These are phyloP conservation scores for Hortiboletus campestris DNA, from an alignment of 768 basidiomycete species.

Conservation along the genomic window DNA sequence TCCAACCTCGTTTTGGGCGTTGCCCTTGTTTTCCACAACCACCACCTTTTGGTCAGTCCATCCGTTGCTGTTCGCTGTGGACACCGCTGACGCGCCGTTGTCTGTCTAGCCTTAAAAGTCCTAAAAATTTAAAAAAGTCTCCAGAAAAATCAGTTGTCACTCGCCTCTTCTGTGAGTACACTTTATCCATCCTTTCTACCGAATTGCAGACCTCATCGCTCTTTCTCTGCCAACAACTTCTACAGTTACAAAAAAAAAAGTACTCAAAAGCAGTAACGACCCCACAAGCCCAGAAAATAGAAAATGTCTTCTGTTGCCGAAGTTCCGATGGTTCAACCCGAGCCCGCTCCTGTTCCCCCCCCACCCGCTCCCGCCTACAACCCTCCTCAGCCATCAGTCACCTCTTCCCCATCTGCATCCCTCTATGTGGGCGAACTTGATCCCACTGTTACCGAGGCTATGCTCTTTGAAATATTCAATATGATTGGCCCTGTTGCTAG, in stretches of 20 bases:
- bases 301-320: slow-evolving; percentile 62
- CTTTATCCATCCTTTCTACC: slow-evolving; percentile 13
- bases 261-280: slow-evolving; percentile 90
- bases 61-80: slow-evolving; percentile 17
- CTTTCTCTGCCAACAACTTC: slow-evolving; percentile 12
- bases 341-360: slow-evolving; percentile 44
- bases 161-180: slow-evolving; percentile 64
- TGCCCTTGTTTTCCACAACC: slow-evolving; percentile 50
- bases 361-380: slow-evolving; percentile 55
- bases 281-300: slow-evolving; percentile 51
- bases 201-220: slow-evolving; percentile 14
- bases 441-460: slow-evolving; percentile 96
- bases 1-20: slow-evolving; percentile 18
- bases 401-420: slow-evolving; percentile 81
- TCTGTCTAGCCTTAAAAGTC: slow-evolving; percentile 54
- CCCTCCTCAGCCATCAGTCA: slow-evolving; percentile 47
- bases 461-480: slow-evolving; percentile 99
- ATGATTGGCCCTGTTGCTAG: slow-evolving; percentile 99
- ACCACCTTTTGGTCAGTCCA: slow-evolving; percentile 61
- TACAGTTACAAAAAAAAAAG: slow-evolving; percentile 78
- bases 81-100: slow-evolving; percentile 18
- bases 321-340: slow-evolving; percentile 50
- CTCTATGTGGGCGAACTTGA: slow-evolving; percentile 99
- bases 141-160: slow-evolving; percentile 72
- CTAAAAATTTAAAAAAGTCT: slow-evolving; percentile 61